Percentiles rank a stretch among this genome's conserved stretches.
Evolutionary conservation across 805 yeast species (phyloP).

Genomic region (Kockiozyma suomiensis): DNA sequence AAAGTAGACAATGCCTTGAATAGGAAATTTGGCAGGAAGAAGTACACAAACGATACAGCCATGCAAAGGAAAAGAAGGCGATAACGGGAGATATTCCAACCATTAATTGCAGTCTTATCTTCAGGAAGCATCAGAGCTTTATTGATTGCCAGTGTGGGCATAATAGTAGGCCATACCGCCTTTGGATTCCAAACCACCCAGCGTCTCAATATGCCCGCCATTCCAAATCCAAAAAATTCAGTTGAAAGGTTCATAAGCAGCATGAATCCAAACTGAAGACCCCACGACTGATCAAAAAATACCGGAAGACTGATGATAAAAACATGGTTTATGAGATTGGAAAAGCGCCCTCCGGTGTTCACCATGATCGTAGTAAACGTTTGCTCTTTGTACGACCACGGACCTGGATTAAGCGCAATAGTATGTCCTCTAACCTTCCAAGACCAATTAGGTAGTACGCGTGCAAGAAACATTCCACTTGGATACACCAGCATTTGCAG

Average conservation of each 20-base stretch:
- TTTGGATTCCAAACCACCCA: slow-evolving; percentile 60
- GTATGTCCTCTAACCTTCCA: slow-evolving; percentile 41
- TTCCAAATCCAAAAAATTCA: slow-evolving; percentile 66
- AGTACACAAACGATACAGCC: slow-evolving; percentile 50
- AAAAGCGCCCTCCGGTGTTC: slow-evolving; percentile 19
- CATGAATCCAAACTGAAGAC: slow-evolving; percentile 54
- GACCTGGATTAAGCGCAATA: slow-evolving; percentile 57
- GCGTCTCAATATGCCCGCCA: slow-evolving; percentile 65
- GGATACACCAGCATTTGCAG: slow-evolving; percentile 69
- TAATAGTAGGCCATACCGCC: slow-evolving; percentile 58
- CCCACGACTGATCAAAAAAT: slow-evolving; percentile 43
- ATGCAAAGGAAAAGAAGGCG: slow-evolving; percentile 52
- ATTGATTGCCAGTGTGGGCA: slow-evolving; percentile 55
- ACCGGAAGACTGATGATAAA: slow-evolving; percentile 36
- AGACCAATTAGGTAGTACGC: slow-evolving; percentile 28
- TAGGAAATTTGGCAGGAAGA: slow-evolving; percentile 64
- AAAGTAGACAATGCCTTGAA: slow-evolving; percentile 63
- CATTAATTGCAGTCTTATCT: slow-evolving; percentile 51
- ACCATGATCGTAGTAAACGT: slow-evolving; percentile 55
- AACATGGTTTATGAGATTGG: slow-evolving; percentile 47
- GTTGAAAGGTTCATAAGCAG: slow-evolving; percentile 56
- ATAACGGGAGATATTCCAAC: slow-evolving; percentile 62
- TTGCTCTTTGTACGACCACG: slow-evolving; percentile 63
- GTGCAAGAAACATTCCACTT: slow-evolving; percentile 48
- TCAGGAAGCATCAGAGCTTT: slow-evolving; percentile 51